Base-by-base conservation (phyloP, 2,329 filamentous ascomycete genomes). In the Venturia carpophila region DNA sequence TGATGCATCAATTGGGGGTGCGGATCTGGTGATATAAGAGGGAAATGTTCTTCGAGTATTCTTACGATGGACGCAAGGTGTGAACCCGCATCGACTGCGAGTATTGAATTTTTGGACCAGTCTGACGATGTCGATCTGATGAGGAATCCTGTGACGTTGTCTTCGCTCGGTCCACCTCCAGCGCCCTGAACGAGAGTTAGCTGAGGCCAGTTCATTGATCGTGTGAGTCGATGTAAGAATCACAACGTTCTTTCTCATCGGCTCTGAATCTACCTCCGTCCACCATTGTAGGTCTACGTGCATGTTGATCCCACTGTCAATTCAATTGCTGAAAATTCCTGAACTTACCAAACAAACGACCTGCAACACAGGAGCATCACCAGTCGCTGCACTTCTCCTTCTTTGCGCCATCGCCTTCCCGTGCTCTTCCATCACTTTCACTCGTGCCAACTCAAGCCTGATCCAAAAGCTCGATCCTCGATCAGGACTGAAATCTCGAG, bases 1-100 rank as follows among this genome's bases (percentile, higher is more conserved):
- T 21, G 13, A n/a, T 58, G 34, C 9, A 30, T 30, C 19, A 10
- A 21, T 7, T 37, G 27, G 3, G 63, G 49, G n/a, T 42, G 9
- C 3, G 47, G 30, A n/a, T 34, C 19, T 61, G 15, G 42, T 24
- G 75, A 73, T 17, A 79, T 73, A 6, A 75, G 75, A 58, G 81
- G 80, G 64, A 83, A 79, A 67, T 83, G 75, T 39, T 75, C 71
- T 68, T 91, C 82, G 34, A 99, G 80, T 60, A 96, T 89, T 60
- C 84, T 83, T n/a, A 86, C 85, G 65, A 99, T 96, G 65, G 91
- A 87, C 37, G 90, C 87, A 49, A 99, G 83, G 74, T 97, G 90
- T 41, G 92, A 91, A 60, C 94, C 94, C 11, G 92, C 92, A 79
- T 99, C 94, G 63, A 99, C 88, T n/a, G 93, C 92, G 37, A 97